These are phyloP conservation scores for Mycena sanguinolenta DNA, from an alignment of 768 basidiomycete species.

Conservation along the genomic window DNA sequence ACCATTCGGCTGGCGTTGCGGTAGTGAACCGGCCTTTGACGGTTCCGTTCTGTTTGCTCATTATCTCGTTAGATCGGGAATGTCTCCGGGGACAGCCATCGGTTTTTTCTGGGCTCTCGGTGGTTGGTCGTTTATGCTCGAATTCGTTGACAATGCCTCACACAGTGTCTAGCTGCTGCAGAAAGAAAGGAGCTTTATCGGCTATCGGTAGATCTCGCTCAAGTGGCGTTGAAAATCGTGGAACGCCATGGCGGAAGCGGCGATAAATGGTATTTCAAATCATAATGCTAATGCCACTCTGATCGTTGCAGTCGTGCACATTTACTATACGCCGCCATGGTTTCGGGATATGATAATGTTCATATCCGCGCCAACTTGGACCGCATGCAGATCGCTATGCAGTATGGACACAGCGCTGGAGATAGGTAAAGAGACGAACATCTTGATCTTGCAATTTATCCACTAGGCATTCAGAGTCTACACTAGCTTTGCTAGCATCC, in stretches of 20 bases:
- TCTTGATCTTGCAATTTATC: not conserved
- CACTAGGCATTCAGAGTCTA: constrained; percentile 62
- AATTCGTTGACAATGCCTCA: constrained; percentile 7
- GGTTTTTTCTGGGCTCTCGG: constrained; percentile 81
- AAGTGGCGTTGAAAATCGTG: constrained; percentile 76
- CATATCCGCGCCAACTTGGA: constrained; percentile 75
- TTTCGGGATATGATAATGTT: constrained; percentile 75
- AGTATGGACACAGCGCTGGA: constrained; percentile 75
- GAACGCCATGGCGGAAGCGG: constrained; percentile 72
- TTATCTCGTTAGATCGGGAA: constrained; percentile 64
- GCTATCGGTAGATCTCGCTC: constrained; percentile 77
- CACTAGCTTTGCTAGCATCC: constrained; percentile 71
- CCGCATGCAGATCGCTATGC: constrained; percentile 71
- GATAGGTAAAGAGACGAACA: constrained; percentile 62
- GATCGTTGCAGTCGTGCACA: constrained; percentile 64
- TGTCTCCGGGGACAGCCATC: constrained; percentile 75
- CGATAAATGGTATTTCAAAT: constrained; percentile 71
- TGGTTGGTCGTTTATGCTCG: constrained; percentile 51
- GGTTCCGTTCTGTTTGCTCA: not conserved
- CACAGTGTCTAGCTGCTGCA: constrained; percentile 59
- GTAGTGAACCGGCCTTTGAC: constrained; percentile 50
- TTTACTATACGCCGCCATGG: constrained; percentile 71
- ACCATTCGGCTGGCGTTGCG: constrained; percentile 74
- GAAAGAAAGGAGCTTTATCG: constrained; percentile 75
- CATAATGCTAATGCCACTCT: constrained; percentile 7